A percentile compares a stretch with the other conserved stretches of the same genome.
Conservation (phyloP, 352 stramenopile genomes). For the Pythium dissimile region DNA sequence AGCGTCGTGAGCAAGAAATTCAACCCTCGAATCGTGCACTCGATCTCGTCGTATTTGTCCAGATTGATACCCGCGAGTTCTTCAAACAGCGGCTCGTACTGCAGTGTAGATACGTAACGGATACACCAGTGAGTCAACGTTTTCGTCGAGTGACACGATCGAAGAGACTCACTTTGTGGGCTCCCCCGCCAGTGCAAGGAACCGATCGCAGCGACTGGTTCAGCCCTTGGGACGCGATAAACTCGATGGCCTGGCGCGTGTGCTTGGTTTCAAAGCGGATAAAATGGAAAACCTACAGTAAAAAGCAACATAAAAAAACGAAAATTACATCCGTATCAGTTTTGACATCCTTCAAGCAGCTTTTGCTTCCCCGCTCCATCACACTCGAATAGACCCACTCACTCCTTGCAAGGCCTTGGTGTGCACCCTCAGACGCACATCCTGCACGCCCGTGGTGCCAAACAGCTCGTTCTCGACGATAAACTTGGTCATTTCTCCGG, state of each 20-base stretch:
- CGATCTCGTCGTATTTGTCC: conserved; percentile 92
- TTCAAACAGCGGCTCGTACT: conserved; percentile 71
- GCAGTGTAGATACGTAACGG: too few relatives aligned
- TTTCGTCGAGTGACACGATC: neutral
- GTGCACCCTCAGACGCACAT: conserved; percentile 84
- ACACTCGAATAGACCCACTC: conserved; percentile 7
- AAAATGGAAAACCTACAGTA: conserved; percentile 93
- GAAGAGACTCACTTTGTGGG: conserved; percentile 61
- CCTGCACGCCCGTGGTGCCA: conserved; percentile 80
- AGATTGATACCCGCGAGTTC: conserved; percentile 82
- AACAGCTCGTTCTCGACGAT: conserved; percentile 79
- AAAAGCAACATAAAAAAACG: neutral
- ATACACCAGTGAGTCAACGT: neutral
- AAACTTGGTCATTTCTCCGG: conserved; percentile 84
- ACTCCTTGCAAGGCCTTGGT: conserved; percentile 89
- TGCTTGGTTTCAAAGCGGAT: conserved; percentile 82
- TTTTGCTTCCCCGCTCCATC: neutral
- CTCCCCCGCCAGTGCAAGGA: conserved; percentile 77
- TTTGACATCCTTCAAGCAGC: neutral
- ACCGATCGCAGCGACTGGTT: conserved; percentile 79
- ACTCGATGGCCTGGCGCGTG: conserved; percentile 71
- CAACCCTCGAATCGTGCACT: conserved; percentile 96
- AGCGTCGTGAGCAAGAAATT: conserved; percentile 96
- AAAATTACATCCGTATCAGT: neutral
- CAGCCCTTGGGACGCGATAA: conserved; percentile 70